phyloP scores from a whole-genome alignment of 164 flowering plant species.

The Amborella trichopoda region DNA sequence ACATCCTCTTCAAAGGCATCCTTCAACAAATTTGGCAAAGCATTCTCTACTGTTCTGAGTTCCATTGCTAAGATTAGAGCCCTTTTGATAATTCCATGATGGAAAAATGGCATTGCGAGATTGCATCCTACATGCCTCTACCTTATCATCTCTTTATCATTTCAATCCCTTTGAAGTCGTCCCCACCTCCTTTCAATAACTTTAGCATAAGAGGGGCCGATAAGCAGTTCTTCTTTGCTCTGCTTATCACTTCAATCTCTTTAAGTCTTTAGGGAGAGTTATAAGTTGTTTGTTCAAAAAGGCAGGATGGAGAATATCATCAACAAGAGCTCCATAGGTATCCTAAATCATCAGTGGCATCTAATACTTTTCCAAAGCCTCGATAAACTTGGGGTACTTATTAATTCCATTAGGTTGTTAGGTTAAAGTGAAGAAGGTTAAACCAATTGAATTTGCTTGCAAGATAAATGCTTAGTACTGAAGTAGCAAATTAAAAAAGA shows the following conservation, averaged over 20 bases:
- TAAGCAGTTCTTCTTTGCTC: slow-evolving; percentile 63
- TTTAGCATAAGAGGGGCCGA: slow-evolving; percentile 67
- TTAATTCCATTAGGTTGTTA: slow-evolving; percentile 5
- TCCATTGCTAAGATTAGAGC: slow-evolving; percentile 74
- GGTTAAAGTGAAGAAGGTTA: too few species aligned
- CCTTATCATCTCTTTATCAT: slow-evolving; percentile 69
- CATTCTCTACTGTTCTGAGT: slow-evolving; percentile 29
- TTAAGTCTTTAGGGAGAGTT: slow-evolving; percentile 28
- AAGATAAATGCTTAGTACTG: too few species aligned
- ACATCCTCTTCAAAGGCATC: slow-evolving; percentile 53
- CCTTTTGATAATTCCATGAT: slow-evolving; percentile 69
- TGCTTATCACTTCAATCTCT: slow-evolving; percentile 42
- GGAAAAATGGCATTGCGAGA: slow-evolving; percentile 64
- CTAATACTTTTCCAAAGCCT: slow-evolving; percentile 51
- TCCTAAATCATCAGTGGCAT: slow-evolving; percentile 61
- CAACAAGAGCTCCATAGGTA: slow-evolving; percentile 71
- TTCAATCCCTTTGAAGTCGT: slow-evolving; percentile 46
- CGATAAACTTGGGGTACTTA: slow-evolving; percentile 45
- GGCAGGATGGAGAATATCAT: slow-evolving; percentile 79
- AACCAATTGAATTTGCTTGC: too few species aligned
- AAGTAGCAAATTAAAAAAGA: too few species aligned
- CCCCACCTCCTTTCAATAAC: slow-evolving; percentile 70
- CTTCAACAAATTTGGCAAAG: slow-evolving; percentile 46
- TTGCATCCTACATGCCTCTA: slow-evolving; percentile 71
- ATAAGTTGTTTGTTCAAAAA: slow-evolving; percentile 43